Percentiles rank a stretch among this genome's conserved stretches.
Evolutionary conservation across 768 basidiomycete species (phyloP).

Genomic region (Pisolithus microcarpus): DNA sequence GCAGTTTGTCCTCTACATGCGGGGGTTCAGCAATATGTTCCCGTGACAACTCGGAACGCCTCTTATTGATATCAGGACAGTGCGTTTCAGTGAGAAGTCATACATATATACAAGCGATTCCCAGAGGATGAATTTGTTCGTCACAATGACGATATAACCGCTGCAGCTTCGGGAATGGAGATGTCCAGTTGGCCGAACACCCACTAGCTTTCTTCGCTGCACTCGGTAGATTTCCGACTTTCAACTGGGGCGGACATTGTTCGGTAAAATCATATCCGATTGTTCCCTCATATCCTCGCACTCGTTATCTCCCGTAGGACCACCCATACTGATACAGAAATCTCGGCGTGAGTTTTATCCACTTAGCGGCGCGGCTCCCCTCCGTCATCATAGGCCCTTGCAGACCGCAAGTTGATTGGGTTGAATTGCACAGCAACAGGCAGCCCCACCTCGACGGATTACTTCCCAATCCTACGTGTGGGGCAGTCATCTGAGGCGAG

Average conservation of each 20-base stretch:
- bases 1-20: not conserved
- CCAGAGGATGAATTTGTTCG: too few species aligned
- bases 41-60: not conserved
- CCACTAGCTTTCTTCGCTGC: not conserved
- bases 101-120: too few species aligned
- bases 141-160: too few species aligned
- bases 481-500: not conserved
- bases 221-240: not conserved
- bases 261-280: not conserved
- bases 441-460: too few species aligned
- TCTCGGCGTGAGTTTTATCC: not conserved
- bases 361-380: not conserved
- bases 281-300: constrained; percentile 31
- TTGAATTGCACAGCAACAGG: not conserved
- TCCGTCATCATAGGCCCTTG: not conserved
- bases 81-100: too few species aligned
- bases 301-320: constrained; percentile 7
- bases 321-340: not conserved
- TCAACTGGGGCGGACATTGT: constrained; percentile 1
- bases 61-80: too few species aligned
- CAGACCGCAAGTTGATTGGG: not conserved
- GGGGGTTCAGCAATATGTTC: not conserved
- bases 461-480: not conserved
- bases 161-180: too few species aligned
- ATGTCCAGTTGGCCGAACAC: too few species aligned